Evolutionary conservation across 1,139 yeast genomes (phyloP), one percentile per base, ranked within the genome.

Genomic region (Candida neerlandica): DNA sequence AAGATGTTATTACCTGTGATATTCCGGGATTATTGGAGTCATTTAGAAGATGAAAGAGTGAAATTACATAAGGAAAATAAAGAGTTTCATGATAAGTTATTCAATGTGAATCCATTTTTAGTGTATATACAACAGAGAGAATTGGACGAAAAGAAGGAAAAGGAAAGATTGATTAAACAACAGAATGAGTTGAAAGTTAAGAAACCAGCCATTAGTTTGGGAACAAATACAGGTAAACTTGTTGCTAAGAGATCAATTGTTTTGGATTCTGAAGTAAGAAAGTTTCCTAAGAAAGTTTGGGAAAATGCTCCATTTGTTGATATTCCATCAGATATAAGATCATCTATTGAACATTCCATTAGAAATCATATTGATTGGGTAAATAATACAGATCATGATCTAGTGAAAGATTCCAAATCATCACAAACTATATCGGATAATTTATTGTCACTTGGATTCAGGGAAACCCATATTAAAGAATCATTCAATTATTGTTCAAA

Each of bases 1-100:
- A 89, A 88, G 57, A 85, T 91, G 91, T 85, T 90, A 59, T 74
- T 94, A 21, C 98, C 98, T 0, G 82, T 86, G 4, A 83, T 86
- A 29, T 96, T 90, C 63, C 82, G 89, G 55, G 81, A 81, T 46
- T 74, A 89, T 39, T 94, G 98, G 98, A 67, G 75, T 16, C 82
- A 80, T 35, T 68, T 94, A 51, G 96, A 89, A 51, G 73, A 69
- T 5, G 81, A 78, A 49, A 73, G 94, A 41, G 70, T 76, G 52
- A 62, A 64, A 45, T 51, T 82, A 21, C 57, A 73, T 38, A 79
- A 75, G 52, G 66, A 65, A n/a, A 73, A 81, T 59, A 75, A 80
- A 26, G 56, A 55, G 0, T 73, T 70, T 38, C 88, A 85, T 52
- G 78, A 77, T 55, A 62, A 63, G 43, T 60, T 78, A 5, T 91